phyloP scores from a whole-genome alignment of 208 protist genomes.

The Naegleria fowleri region DNA sequence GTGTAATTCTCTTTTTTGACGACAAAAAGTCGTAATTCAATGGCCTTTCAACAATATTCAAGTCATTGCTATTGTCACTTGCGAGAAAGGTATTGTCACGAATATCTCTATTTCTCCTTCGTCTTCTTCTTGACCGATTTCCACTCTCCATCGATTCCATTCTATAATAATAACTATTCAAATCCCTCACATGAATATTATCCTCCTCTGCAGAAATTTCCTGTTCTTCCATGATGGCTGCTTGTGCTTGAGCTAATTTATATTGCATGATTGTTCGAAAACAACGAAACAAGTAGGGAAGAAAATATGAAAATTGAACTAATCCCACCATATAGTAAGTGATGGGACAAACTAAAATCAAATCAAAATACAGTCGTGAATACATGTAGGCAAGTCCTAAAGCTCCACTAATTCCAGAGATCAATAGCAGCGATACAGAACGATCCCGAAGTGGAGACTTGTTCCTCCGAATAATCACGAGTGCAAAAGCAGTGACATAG shows the following conservation, averaged over 20 bases:
- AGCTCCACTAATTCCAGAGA: neutral
- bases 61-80: neutral
- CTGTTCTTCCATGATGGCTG: neutral
- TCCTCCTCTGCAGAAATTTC: neutral
- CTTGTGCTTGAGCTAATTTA: neutral
- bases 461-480: neutral
- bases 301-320: neutral
- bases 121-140: neutral
- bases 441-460: neutral
- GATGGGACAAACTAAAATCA: conserved; percentile 9
- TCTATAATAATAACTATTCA: no score
- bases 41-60: no score
- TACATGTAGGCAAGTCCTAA: neutral
- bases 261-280: conserved; percentile 2
- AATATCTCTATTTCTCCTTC: neutral
- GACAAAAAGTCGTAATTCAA: no score
- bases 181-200: no score
- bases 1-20: neutral
- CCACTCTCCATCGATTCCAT: neutral
- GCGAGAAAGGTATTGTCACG: neutral
- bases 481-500: neutral
- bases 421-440: neutral
- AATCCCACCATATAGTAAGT: neutral
- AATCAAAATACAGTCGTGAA: neutral
- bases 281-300: neutral